Evolutionary conservation across 352 stramenopile genomes (phyloP), one percentile per base, ranked within the genome.

Genomic region (Globisporangium paroecandrum): DNA sequence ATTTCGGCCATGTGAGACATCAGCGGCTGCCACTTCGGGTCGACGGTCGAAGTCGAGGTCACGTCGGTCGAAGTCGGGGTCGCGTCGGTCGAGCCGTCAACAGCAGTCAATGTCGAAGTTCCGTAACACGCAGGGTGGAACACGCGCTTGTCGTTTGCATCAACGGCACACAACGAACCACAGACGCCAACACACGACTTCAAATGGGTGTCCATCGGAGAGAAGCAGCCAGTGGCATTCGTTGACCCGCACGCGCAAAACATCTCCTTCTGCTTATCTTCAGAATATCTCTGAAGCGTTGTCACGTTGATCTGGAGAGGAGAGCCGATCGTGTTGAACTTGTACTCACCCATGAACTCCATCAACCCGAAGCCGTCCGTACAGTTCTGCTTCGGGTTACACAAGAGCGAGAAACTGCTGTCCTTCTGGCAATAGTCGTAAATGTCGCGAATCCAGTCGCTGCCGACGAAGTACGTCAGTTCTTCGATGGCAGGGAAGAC

Each of bases 361-460:
- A 89, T 75, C 29, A 90, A 68, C 13, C 82, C 82, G 36, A 77
- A 81, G 32, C 82, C 82, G 34, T 86, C 78, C 6, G 64, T 72
- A 55, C 82, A 90, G 65, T 85, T 72, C 53, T 82, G 67, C 32
- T 83, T 82, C 1, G 78, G 76, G 65, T 82, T 83, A 58, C 82
- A 90, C 66, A 90, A 54, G 18, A 87, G 43, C 36, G 77, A 82
- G 62, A 85, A 90, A 41, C 73, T 82, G 53, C 67, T 79, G 71
- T 90, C 82, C 49, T 75, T 79, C 59, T 85, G 68, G 29, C 77
- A 88, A 57, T 78, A 89, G 63, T 89, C 79, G 59, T 90, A 90
- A 12, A 90, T 73, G 62, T 90, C 82, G 10, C 82, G 82, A 29
- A 87, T 75, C 78, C 73, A 86, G 71, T 90, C 79, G 32, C 75